Percentiles rank a stretch among this genome's conserved stretches.
phyloP scores from a whole-genome alignment of 2,329 filamentous ascomycete genomes.

The Cephalotrichum gorgonifer region DNA sequence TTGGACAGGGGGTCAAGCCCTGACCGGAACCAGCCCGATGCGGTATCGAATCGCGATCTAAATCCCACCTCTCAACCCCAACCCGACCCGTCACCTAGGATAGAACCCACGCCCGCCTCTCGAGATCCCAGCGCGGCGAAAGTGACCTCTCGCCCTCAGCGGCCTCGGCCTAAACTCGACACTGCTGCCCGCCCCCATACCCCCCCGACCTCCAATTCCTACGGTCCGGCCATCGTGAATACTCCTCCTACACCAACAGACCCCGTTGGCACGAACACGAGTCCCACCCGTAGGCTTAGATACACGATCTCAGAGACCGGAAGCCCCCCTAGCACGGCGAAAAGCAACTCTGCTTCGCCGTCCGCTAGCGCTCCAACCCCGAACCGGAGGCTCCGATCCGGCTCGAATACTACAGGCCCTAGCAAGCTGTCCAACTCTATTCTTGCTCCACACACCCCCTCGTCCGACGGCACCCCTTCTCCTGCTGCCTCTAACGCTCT shows the following conservation, averaged over 20 bases:
- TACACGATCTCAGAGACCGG: slow-evolving; percentile 13
- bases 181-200: slow-evolving; percentile 29
- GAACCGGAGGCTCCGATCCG: slow-evolving; percentile 8
- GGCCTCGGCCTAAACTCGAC: slow-evolving; percentile 15
- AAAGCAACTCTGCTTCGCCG: slow-evolving; percentile 1
- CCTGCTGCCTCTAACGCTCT: neutral
- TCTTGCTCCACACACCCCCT: slow-evolving; percentile 45
- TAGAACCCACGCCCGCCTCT: neutral
- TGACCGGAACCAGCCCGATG: slow-evolving; percentile 14
- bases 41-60: neutral
- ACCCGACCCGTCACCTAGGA: neutral
- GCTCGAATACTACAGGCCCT: slow-evolving; percentile 37
- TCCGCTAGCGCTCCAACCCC: neutral
- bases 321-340: slow-evolving; percentile 4
- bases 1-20: slow-evolving; percentile 27
- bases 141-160: neutral
- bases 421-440: slow-evolving; percentile 81
- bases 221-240: slow-evolving; percentile 49
- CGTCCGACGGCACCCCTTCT: slow-evolving; percentile 58
- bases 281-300: slow-evolving; percentile 9
- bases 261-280: slow-evolving; percentile 10
- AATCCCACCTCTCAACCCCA: neutral
- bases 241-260: slow-evolving; percentile 57
- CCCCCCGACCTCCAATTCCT: slow-evolving; percentile 32
- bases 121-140: neutral